A percentile compares a stretch with the other conserved stretches of the same genome.
phyloP scores from a whole-genome alignment of 129 eudicot species.

The Helichrysum umbraculigerum region DNA sequence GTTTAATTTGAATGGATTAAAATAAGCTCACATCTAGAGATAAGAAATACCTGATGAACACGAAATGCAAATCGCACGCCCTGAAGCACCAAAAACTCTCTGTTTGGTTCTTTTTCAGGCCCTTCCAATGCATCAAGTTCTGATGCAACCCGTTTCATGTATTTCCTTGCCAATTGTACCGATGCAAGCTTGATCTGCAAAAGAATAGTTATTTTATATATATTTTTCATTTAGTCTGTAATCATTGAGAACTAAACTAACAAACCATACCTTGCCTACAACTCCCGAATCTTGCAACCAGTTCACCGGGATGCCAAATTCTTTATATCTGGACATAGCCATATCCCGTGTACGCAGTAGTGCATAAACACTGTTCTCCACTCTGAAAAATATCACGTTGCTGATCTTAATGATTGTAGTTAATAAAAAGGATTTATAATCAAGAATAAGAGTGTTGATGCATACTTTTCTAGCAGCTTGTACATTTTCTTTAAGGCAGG shows the following conservation, averaged over 20 bases:
- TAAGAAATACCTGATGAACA: conserved; percentile 81
- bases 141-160: conserved; percentile 94
- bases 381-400: conserved; percentile 43
- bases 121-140: conserved; percentile 87
- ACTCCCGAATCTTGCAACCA: conserved; percentile 94
- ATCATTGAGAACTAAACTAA: background rate
- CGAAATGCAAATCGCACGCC: conserved; percentile 99
- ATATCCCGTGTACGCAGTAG: conserved; percentile 88
- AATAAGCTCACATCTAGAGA: background rate
- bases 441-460: background rate
- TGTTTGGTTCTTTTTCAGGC: conserved; percentile 94
- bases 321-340: conserved; percentile 92
- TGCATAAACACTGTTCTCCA: conserved; percentile 90
- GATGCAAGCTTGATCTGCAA: conserved; percentile 93
- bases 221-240: background rate
- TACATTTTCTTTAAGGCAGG: conserved; percentile 95
- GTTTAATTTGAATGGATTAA: background rate
- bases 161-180: conserved; percentile 83
- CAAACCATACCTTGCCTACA: conserved; percentile 81
- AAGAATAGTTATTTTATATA: background rate
- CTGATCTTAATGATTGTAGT: background rate
- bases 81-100: conserved; percentile 91
- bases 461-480: conserved; percentile 96
- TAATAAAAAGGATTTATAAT: background rate
- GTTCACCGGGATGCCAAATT: conserved; percentile 83